Conservation (phyloP, 2,329 filamentous ascomycete species). For the Colletotrichum lindemuthianum region DNA sequence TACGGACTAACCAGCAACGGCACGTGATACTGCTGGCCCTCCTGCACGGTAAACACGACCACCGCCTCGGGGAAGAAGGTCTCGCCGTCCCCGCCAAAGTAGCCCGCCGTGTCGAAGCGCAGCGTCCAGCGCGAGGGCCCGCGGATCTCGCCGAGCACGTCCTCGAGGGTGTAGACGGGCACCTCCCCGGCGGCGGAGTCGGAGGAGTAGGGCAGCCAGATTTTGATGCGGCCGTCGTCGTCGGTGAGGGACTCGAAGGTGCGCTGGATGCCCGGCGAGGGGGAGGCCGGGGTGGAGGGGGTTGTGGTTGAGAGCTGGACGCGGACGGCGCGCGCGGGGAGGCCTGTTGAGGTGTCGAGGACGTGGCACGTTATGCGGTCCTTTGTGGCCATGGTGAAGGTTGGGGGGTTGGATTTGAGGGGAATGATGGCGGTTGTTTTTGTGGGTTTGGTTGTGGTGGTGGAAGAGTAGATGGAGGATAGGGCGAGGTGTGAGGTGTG, state of each 20-base stretch:
- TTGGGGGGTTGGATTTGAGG: neutral
- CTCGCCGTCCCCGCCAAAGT: slow-evolving; percentile 73
- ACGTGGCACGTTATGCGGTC: slow-evolving; percentile 87
- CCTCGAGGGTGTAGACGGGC: slow-evolving; percentile 66
- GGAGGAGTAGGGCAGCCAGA: slow-evolving; percentile 71
- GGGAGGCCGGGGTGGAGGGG: slow-evolving; percentile 40
- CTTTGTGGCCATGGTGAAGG: slow-evolving; percentile 45
- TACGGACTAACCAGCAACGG: slow-evolving; percentile 81
- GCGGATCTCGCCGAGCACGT: slow-evolving; percentile 59
- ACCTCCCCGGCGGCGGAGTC: slow-evolving; percentile 63
- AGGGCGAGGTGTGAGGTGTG: slow-evolving; percentile 7
- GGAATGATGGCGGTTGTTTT: neutral
- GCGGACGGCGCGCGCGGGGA: slow-evolving; percentile 72
- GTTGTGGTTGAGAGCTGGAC: slow-evolving; percentile 69
- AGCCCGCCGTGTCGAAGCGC: slow-evolving; percentile 76
- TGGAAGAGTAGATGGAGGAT: neutral
- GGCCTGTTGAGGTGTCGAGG: slow-evolving; percentile 82
- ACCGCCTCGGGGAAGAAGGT: slow-evolving; percentile 71
- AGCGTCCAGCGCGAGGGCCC: slow-evolving; percentile 72
- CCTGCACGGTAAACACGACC: slow-evolving; percentile 62
- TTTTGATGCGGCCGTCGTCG: slow-evolving; percentile 77
- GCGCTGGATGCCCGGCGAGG: slow-evolving; percentile 50
- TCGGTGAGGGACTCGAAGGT: slow-evolving; percentile 77
- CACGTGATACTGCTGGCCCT: slow-evolving; percentile 80
- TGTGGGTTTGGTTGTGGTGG: neutral